Evolutionary conservation across 139 green algal genomes (phyloP).

Genomic region (Marvania coccoides): DNA sequence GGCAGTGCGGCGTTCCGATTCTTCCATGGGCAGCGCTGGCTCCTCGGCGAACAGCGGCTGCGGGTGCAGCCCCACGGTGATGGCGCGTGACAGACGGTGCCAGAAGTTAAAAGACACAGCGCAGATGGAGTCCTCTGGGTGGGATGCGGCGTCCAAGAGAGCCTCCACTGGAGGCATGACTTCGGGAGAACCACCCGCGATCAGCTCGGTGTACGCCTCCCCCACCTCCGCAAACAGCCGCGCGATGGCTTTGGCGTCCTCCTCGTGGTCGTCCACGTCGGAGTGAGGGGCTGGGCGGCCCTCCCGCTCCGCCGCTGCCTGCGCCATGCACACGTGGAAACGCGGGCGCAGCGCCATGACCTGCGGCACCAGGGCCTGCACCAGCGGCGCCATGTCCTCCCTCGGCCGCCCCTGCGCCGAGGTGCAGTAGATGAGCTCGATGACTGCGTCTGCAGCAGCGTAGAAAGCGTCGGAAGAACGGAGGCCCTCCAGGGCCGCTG

Average conservation of each 20-base stretch:
- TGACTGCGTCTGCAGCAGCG: slow-evolving; percentile 63
- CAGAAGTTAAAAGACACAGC: slow-evolving; percentile 90
- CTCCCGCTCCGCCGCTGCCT: slow-evolving; percentile 25
- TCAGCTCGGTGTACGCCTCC: slow-evolving; percentile 75
- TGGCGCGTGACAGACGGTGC: slow-evolving; percentile 53
- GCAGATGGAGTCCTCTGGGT: slow-evolving; percentile 69
- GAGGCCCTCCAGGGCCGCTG: slow-evolving; percentile 58
- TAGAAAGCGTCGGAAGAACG: slow-evolving; percentile 56
- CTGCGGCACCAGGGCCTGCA: slow-evolving; percentile 60
- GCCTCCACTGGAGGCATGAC: slow-evolving; percentile 66
- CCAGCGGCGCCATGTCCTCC: slow-evolving; percentile 51
- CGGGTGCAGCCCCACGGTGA: slow-evolving; percentile 27
- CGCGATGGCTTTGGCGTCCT: slow-evolving; percentile 82
- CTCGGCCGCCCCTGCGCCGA: slow-evolving; percentile 18
- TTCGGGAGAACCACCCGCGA: slow-evolving; percentile 30
- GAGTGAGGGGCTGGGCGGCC: background rate
- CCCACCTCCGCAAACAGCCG: slow-evolving; percentile 87
- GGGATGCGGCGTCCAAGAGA: slow-evolving; percentile 72
- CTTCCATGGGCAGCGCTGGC: slow-evolving; percentile 7
- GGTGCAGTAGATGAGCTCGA: slow-evolving; percentile 39
- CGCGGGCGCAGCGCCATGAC: slow-evolving; percentile 70
- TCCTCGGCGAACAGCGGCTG: slow-evolving; percentile 20
- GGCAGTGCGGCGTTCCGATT: slow-evolving; percentile 31
- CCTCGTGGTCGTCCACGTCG: slow-evolving; percentile 61
- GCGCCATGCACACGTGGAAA: slow-evolving; percentile 48